Evolutionary conservation across 2,329 filamentous ascomycete species (phyloP), one percentile per base, ranked within the genome.

Genomic region (Hymenoscyphus salicellus): DNA sequence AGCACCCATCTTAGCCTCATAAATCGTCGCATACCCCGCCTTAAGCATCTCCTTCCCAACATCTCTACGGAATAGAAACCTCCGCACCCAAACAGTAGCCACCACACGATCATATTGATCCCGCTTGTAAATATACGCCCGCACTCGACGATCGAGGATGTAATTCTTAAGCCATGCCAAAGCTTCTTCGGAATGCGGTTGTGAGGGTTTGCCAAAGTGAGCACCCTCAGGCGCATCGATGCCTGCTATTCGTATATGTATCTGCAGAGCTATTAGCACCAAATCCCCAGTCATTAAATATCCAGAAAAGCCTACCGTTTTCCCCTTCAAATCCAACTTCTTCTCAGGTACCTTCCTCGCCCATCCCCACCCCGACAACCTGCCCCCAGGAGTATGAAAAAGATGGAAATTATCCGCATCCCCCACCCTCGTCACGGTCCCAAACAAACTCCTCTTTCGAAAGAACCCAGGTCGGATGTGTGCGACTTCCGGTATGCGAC

Each of bases 331-430:
- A 33, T 87, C 84, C 64, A 88, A 85, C 74, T 84, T 89, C 64
- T 83, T 86, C 14, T 79, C 82, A 0, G 93, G 93, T 6, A 97
- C 83, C 65, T 79, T 88, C 73, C 92, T 82, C 76, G 95, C 74
- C 92, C 92, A 96, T n/a, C 90, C 93, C 95, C 95, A 99, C 61
- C 95, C 95, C 11, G 89, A 84, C 60, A 93, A 77, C 69, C 88
- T 84, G 11, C 95, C 95, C n/a, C 94, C 94, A 0, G 95, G 95
- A 0, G 93, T 98, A 77, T 99, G 95, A 76, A 90, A 99, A 58
- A 99, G 77, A 71, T 95, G 90, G 77, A 99, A 97, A 75, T 94
- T 94, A 78, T 99, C 95, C 3, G 93, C 96, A 82, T 99, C 95
- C 52, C 96, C 95, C 28, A 99, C 95, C 71, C 91, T 93, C 14